A percentile compares a stretch with the other conserved stretches of the same genome.
These are phyloP conservation scores for Phylloporus scabripes DNA, from an alignment of 768 basidiomycete species.

Conservation along the genomic window DNA sequence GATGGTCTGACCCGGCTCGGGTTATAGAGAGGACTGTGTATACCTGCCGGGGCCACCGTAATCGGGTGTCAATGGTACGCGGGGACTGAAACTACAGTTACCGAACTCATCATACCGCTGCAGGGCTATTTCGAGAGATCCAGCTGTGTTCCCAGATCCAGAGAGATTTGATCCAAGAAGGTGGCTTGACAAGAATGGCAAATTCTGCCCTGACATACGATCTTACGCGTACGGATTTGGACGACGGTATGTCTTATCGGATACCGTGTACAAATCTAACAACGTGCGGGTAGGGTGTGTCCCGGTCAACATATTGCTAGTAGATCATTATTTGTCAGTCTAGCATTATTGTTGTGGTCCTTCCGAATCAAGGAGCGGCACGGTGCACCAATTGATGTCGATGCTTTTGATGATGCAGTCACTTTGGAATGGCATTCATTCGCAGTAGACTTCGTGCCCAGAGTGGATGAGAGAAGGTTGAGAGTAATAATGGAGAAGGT, in stretches of 20 bases:
- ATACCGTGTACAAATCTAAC: not conserved
- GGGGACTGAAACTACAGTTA: not conserved
- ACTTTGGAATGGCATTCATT: slow-evolving; percentile 57
- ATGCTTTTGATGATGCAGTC: slow-evolving; percentile 53
- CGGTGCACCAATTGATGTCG: slow-evolving; percentile 46
- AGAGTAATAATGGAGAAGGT: slow-evolving; percentile 2
- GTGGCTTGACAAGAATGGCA: slow-evolving; percentile 2
- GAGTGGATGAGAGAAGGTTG: slow-evolving; percentile 18
- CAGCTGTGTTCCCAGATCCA: slow-evolving; percentile 10
- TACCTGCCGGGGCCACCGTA: slow-evolving; percentile 12
- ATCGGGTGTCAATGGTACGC: slow-evolving; percentile 12
- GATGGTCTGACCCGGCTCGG: not conserved
- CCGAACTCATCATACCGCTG: not conserved
- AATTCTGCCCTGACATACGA: not conserved
- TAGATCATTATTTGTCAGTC: slow-evolving; percentile 52
- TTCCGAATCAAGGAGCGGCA: slow-evolving; percentile 47
- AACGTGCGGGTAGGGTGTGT: slow-evolving; percentile 38
- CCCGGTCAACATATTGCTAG: slow-evolving; percentile 48
- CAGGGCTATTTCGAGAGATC: slow-evolving; percentile 14
- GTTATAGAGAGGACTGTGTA: slow-evolving; percentile 7
- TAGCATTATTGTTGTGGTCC: slow-evolving; percentile 55
- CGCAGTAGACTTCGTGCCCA: slow-evolving; percentile 46
- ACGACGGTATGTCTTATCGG: not conserved
- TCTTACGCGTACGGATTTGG: slow-evolving; percentile 3
- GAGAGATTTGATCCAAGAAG: slow-evolving; percentile 9